These are phyloP conservation scores for Saccharomyces kudriavzevii DNA, from an alignment of 805 yeast genomes.

Conservation along the genomic window DNA sequence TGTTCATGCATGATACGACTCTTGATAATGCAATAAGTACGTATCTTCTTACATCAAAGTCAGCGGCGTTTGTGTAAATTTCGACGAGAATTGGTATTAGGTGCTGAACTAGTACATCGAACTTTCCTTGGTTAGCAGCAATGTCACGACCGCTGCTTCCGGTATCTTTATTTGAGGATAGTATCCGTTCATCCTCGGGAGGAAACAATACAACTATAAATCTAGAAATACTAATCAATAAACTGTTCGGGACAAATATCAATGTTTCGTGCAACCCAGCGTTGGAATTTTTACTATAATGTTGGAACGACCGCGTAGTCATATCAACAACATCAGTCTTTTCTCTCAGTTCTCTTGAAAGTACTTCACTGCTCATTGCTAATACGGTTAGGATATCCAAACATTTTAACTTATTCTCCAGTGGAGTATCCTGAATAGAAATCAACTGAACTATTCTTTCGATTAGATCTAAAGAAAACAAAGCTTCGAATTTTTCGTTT, in stretches of 20 bases:
- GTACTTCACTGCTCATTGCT: slow-evolving; percentile 37
- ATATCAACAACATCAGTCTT: slow-evolving; percentile 42
- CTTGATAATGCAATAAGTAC: slow-evolving; percentile 48
- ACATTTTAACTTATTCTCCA: slow-evolving; percentile 28
- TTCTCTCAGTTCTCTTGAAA: slow-evolving; percentile 39
- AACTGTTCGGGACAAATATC: slow-evolving; percentile 65
- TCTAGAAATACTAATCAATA: slow-evolving; percentile 46
- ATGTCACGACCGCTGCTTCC: slow-evolving; percentile 14
- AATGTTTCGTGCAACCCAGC: slow-evolving; percentile 56
- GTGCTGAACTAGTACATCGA: slow-evolving; percentile 35
- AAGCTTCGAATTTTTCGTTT: slow-evolving; percentile 13
- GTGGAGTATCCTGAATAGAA: slow-evolving; percentile 24
- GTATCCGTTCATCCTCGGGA: slow-evolving; percentile 20
- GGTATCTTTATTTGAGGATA: slow-evolving; percentile 21
- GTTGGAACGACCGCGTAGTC: slow-evolving; percentile 43
- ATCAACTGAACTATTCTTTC: slow-evolving; percentile 27
- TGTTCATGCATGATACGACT: slow-evolving; percentile 37
- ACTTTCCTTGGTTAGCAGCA: slow-evolving; percentile 19
- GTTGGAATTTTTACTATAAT: slow-evolving; percentile 35
- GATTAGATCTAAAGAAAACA: slow-evolving; percentile 28
- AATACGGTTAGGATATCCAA: slow-evolving; percentile 37
- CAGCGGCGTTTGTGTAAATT: slow-evolving; percentile 66
- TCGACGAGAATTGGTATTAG: slow-evolving; percentile 49
- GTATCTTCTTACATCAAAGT: slow-evolving; percentile 51
- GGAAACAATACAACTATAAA: slow-evolving; percentile 57